Evolutionary conservation across 352 stramenopile species (phyloP).

Genomic region (Globisporangium nagaii): DNA sequence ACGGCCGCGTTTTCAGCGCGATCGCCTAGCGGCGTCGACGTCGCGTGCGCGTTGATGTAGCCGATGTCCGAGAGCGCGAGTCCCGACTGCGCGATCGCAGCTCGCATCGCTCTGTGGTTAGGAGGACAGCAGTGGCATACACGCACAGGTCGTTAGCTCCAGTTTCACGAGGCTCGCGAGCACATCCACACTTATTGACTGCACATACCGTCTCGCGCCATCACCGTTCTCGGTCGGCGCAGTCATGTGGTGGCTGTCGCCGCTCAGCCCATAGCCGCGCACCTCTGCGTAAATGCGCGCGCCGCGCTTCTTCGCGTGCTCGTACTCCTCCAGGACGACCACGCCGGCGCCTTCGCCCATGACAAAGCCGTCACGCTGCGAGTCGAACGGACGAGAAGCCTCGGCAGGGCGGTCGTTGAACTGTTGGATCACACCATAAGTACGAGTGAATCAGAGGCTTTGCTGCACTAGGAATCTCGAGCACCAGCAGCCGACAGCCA

Average conservation of each 20-base stretch:
- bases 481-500: too few species aligned
- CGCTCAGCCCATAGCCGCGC: constrained; percentile 91
- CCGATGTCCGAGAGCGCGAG: constrained; percentile 85
- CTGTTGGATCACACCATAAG: too few species aligned
- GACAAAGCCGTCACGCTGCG: constrained; percentile 94
- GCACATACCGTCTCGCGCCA: constrained; percentile 45
- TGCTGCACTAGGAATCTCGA: neutral
- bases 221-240: constrained; percentile 62
- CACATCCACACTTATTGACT: too few species aligned
- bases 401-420: constrained; percentile 91
- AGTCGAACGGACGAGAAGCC: constrained; percentile 95
- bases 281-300: constrained; percentile 95
- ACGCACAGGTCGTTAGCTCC: constrained; percentile 21
- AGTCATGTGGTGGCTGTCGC: constrained; percentile 95
- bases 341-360: constrained; percentile 88
- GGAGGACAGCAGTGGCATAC: neutral
- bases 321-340: constrained; percentile 76
- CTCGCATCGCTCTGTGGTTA: constrained; percentile 90
- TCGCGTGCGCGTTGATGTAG: constrained; percentile 98
- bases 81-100: constrained; percentile 79
- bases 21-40: constrained; percentile 96
- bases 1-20: constrained; percentile 92
- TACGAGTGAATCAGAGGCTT: neutral
- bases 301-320: constrained; percentile 90
- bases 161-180: too few species aligned